Conservation (phyloP, 2,329 filamentous ascomycete species). For the Lecanosticta acicola region DNA sequence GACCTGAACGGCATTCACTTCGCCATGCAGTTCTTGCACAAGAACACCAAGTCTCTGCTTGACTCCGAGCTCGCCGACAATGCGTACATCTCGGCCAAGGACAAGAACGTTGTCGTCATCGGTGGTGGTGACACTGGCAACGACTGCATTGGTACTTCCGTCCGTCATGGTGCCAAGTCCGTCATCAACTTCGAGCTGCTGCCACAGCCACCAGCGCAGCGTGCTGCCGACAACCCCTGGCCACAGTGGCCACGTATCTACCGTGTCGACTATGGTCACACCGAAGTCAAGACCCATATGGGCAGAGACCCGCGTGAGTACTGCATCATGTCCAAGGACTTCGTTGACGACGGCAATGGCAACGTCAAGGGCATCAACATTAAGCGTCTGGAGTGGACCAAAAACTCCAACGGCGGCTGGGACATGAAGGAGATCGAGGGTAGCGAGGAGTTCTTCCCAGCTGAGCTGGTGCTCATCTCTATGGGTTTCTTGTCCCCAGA, state of each 20-base stretch:
- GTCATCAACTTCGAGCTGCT: slow-evolving; percentile 95
- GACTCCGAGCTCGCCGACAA: slow-evolving; percentile 82
- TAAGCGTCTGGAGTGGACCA: slow-evolving; percentile 92
- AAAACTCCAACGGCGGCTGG: slow-evolving; percentile 82
- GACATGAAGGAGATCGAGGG: slow-evolving; percentile 98
- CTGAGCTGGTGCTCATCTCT: slow-evolving; percentile 85
- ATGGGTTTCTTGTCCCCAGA: slow-evolving; percentile 98
- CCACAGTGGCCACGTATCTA: slow-evolving; percentile 97
- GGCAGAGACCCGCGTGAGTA: slow-evolving; percentile 94
- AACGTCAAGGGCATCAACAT: slow-evolving; percentile 95
- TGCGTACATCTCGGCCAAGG: slow-evolving; percentile 88
- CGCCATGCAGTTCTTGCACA: slow-evolving; percentile 95
- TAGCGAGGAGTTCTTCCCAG: slow-evolving; percentile 92
- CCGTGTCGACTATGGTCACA: slow-evolving; percentile 96
- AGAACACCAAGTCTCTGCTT: slow-evolving; percentile 94
- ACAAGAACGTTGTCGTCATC: slow-evolving; percentile 93
- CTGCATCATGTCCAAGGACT: slow-evolving; percentile 97
- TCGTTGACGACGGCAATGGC: slow-evolving; percentile 80
- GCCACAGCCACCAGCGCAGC: slow-evolving; percentile 84
- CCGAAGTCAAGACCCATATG: slow-evolving; percentile 91
- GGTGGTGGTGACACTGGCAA: slow-evolving; percentile 97
- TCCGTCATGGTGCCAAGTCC: slow-evolving; percentile 90
- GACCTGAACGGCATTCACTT: slow-evolving; percentile 88
- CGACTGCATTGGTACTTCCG: slow-evolving; percentile 94
- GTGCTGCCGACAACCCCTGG: slow-evolving; percentile 93